phyloP scores from a whole-genome alignment of 805 yeast genomes.

The Candida piceae region DNA sequence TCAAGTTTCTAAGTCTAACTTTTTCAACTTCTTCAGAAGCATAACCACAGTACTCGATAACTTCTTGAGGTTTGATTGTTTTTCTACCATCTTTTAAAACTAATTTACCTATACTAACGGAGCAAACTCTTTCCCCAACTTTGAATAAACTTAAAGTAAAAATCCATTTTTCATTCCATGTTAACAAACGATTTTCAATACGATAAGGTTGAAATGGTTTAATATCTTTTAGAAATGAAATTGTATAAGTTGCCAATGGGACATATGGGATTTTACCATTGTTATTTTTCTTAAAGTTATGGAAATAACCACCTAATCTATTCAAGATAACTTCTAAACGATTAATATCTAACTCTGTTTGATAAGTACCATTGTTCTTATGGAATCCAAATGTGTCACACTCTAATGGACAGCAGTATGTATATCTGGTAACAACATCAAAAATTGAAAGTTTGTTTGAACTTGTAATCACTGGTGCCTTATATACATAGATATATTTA shows the following conservation, averaged over 20 bases:
- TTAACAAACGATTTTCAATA: conserved; percentile 54
- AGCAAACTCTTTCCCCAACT: conserved; percentile 33
- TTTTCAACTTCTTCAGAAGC: conserved; percentile 46
- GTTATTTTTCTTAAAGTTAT: conserved; percentile 18
- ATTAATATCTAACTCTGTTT: conserved; percentile 73
- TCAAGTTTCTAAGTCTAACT: conserved; percentile 36
- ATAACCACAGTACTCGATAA: conserved; percentile 51
- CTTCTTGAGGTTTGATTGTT: conserved; percentile 65
- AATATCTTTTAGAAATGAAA: conserved; percentile 69
- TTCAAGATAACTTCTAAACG: conserved; percentile 58
- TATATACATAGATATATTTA: conserved; percentile 37
- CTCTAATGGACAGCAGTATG: conserved; percentile 63
- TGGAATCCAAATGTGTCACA: conserved; percentile 77
- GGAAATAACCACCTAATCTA: conserved; percentile 35
- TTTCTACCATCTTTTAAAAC: conserved; percentile 75
- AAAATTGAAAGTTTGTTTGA: conserved; percentile 4
- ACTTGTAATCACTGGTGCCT: conserved; percentile 6
- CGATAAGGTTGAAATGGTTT: conserved; percentile 56
- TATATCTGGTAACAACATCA: conserved; percentile 4
- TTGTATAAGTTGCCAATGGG: conserved; percentile 72
- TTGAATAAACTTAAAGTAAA: conserved; percentile 64
- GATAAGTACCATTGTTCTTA: conserved; percentile 83
- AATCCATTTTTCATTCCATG: conserved; percentile 89
- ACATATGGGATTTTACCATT: conserved; percentile 47
- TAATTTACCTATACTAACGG: conserved; percentile 68